A percentile compares a stretch with the other conserved stretches of the same genome.
phyloP scores from a whole-genome alignment of 2,329 filamentous ascomycete genomes.

The Aspergillus aculeatinus region DNA sequence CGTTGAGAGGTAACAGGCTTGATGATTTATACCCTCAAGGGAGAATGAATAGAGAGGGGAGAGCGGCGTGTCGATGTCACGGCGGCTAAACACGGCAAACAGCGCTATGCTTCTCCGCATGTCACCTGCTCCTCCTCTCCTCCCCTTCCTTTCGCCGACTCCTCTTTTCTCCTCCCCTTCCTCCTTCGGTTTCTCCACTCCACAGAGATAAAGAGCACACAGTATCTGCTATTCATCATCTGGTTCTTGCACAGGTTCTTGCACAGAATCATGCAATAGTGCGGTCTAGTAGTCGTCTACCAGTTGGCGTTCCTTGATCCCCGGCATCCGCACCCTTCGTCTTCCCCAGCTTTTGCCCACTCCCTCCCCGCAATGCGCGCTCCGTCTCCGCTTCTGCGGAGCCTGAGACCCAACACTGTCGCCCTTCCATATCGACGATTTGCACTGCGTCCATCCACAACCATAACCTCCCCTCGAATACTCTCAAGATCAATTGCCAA shows the following conservation, averaged over 20 bases:
- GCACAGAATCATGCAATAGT: not conserved
- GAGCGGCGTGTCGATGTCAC: not conserved
- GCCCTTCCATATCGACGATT: slow-evolving; percentile 25
- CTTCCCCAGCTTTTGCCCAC: slow-evolving; percentile 10
- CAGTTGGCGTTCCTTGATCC: not conserved
- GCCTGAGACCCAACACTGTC: slow-evolving; percentile 32
- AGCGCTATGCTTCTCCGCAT: slow-evolving; percentile 38
- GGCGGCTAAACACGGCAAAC: slow-evolving; percentile 49
- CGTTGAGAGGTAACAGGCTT: not conserved
- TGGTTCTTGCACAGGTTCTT: not conserved
- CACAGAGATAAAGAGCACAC: not conserved
- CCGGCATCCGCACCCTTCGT: not conserved
- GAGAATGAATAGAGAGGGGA: not conserved
- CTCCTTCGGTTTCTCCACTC: not conserved
- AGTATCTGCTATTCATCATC: not conserved
- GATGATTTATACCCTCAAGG: not conserved
- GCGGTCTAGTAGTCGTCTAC: too few species aligned
- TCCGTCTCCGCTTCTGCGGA: slow-evolving; percentile 41
- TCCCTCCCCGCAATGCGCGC: slow-evolving; percentile 37
- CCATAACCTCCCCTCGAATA: slow-evolving; percentile 11
- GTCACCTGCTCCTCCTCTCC: not conserved
- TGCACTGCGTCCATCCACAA: slow-evolving; percentile 14
- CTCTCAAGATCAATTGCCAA: slow-evolving; percentile 59
- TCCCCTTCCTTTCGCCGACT: slow-evolving; percentile 9
- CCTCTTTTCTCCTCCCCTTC: slow-evolving; percentile 11